Base-by-base conservation (phyloP, 306 rosid species). In the Ammopiptanthus mongolicus region DNA sequence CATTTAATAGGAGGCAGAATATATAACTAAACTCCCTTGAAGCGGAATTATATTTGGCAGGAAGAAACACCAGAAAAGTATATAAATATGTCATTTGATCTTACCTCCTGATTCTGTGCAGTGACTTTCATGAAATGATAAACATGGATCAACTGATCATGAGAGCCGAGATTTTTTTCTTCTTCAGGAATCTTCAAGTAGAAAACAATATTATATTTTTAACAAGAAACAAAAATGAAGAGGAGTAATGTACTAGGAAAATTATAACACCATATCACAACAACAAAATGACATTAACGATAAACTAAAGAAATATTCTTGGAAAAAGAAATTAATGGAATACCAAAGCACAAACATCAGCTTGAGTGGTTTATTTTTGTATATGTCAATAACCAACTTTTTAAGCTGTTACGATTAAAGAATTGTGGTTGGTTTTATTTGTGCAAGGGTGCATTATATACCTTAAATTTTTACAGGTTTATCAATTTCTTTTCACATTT, bases 61-160 rank as follows among this genome's bases (percentile, higher is more conserved):
- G 17, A 55, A 36, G 53, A 15, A 71, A 13, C 61, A 75, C 33
- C 56, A 6, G 25, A 50, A 36, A 46, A 10, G 59, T 21, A 64
- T 12, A 15, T 33, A 25, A 2, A 25, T 12, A 78, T 22, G 44
- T 19, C 11, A 73, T 25, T 42, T 63, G 46, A 23, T 17, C 66
- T 66, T 85, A 86, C 93, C 91, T 82, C 79, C 86, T 83, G 96
- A 82, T 86, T 91, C 70, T 87, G 93, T 5, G 86, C 78, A 2
- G 87, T 72, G 37, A 90, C 96, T 81, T 84, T 91, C 70, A 80
- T 75, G 76, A 94, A 91, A 83, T 94, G 98, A 84, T 88, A 94
- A 51, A 91, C 96, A 78, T 91, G 96, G 78, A 94, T 87, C 89
- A 94, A 79, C 12, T 93, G 90, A 82, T 88, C 96, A 29, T 87